Conservation (phyloP, 2,329 filamentous ascomycete genomes). For the Rutstroemia sp. region DNA sequence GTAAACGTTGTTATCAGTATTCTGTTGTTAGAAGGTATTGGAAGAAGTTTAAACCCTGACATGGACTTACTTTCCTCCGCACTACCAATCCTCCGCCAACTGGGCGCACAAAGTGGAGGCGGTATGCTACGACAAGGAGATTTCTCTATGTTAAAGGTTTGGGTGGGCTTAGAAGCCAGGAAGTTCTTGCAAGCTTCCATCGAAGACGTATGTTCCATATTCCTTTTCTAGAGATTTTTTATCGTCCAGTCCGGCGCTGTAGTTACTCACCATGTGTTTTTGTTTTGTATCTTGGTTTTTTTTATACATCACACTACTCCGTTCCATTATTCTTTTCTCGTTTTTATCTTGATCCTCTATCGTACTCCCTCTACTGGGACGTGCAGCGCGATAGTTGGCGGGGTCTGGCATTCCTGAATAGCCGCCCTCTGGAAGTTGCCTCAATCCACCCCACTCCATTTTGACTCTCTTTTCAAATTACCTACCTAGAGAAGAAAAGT, state of each 20-base stretch:
- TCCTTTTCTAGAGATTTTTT: constrained; percentile 1
- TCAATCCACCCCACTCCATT: too few species aligned
- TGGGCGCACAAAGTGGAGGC: constrained; percentile 70
- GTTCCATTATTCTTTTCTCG: too few species aligned
- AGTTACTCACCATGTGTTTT: too few species aligned
- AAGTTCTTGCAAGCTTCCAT: constrained; percentile 85
- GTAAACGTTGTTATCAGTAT: constrained; percentile 98
- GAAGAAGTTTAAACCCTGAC: constrained; percentile 75
- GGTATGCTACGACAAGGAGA: constrained; percentile 65
- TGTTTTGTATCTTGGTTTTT: too few species aligned
- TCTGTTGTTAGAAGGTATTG: constrained; percentile 87
- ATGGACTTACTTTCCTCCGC: constrained; percentile 81
- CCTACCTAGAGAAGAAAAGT: background rate
- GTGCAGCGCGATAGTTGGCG: too few species aligned
- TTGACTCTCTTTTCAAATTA: too few species aligned
- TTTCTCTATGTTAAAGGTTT: constrained; percentile 81
- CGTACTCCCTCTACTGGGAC: too few species aligned
- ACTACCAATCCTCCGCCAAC: constrained; percentile 79
- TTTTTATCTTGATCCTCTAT: too few species aligned
- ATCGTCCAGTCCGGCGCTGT: background rate
- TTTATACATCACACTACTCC: too few species aligned
- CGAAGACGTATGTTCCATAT: constrained; percentile 60
- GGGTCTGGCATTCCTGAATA: too few species aligned
- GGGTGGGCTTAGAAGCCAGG: constrained; percentile 83
- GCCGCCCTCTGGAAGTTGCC: too few species aligned